Conservation (phyloP, 352 stramenopile species). For the Pythium aristosporum region DNA sequence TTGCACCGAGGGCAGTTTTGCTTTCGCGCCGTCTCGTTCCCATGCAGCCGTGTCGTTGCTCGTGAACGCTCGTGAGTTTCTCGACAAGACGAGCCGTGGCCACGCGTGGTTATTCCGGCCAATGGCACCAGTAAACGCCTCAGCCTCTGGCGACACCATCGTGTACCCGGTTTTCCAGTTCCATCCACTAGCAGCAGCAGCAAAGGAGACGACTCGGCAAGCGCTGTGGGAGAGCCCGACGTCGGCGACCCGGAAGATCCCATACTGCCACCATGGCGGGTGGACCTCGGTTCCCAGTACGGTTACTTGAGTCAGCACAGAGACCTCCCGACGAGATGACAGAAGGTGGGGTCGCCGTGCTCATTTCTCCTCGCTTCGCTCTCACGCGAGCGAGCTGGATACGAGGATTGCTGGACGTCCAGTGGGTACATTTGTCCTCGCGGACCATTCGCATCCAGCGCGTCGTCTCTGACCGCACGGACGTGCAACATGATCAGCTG, state of each 20-base stretch:
- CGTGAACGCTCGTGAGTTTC: slow-evolving; percentile 16
- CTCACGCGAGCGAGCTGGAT: slow-evolving; percentile 22
- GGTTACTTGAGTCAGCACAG: slow-evolving; percentile 13
- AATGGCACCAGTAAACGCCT: not conserved
- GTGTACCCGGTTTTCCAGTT: not conserved
- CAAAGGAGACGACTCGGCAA: not conserved
- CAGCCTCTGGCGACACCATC: not conserved
- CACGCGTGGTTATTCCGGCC: slow-evolving; percentile 5
- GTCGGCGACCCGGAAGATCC: not conserved
- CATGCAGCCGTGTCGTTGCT: slow-evolving; percentile 5
- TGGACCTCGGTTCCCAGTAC: not conserved
- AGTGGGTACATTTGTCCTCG: slow-evolving; percentile 19
- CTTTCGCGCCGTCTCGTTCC: not conserved
- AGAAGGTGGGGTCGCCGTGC: slow-evolving; percentile 19
- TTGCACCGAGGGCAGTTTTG: not conserved
- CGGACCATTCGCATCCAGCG: slow-evolving; percentile 10
- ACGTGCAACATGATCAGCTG: slow-evolving; percentile 3
- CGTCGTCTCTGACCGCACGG: not conserved
- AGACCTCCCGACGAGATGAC: not conserved
- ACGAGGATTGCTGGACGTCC: not conserved
- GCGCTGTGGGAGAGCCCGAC: not conserved
- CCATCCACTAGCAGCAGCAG: not conserved
- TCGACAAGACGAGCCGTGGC: slow-evolving; percentile 11
- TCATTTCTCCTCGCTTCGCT: slow-evolving; percentile 20
- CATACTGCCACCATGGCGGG: slow-evolving; percentile 1